These are phyloP conservation scores for Silene latifolia DNA, from an alignment of 148 eudicot species.

Conservation along the genomic window DNA sequence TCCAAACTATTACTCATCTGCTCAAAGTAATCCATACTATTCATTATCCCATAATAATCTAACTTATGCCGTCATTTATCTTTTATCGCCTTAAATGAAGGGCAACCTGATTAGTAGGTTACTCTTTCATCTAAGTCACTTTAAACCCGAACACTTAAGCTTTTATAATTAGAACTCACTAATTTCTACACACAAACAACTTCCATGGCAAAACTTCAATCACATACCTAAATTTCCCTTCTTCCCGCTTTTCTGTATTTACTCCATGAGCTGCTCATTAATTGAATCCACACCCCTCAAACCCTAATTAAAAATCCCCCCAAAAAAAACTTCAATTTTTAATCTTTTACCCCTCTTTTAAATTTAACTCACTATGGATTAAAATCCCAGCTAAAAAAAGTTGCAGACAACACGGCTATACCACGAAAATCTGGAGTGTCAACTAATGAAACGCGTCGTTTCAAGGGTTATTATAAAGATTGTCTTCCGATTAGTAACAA, in stretches of 20 bases:
- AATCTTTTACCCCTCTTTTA: no score
- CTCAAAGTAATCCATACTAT: no score
- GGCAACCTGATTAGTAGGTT: no score
- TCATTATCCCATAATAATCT: no score
- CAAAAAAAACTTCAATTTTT: background rate
- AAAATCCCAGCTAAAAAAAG: constrained; percentile 40
- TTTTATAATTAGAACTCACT: no score
- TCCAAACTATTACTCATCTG: no score
- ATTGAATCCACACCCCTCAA: background rate
- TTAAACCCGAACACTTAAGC: no score
- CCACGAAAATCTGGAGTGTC: constrained; percentile 31
- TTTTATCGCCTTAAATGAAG: no score
- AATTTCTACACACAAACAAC: background rate
- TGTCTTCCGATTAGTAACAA: constrained; percentile 29
- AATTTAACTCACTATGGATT: constrained; percentile 28
- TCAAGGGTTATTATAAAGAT: constrained; percentile 30
- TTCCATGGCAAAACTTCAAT: constrained; percentile 1
- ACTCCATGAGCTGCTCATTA: background rate
- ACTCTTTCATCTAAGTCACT: no score
- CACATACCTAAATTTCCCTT: background rate
- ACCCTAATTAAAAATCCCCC: background rate
- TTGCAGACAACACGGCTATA: constrained; percentile 80
- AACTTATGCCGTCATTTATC: no score
- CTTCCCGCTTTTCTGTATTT: background rate
- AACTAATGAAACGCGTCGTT: constrained; percentile 39